Base-by-base conservation (phyloP, 345 rosid species). In the Trapa incisa region DNA sequence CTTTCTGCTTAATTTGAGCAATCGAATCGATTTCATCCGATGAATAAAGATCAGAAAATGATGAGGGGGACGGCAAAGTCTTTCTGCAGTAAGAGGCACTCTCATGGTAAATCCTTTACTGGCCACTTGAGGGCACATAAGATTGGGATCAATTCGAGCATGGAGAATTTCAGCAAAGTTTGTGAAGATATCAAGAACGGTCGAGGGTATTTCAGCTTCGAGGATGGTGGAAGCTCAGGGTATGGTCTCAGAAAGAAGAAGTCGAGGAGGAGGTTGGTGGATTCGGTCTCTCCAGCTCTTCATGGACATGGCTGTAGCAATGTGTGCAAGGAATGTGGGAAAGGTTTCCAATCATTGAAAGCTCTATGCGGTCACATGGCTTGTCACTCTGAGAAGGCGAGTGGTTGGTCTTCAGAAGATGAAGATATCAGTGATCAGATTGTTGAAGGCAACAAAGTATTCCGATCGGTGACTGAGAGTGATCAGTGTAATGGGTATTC, bases 91-190 rank as follows among this genome's bases (percentile, higher is more conserved):
- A 84, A 84, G 77, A 81, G 83, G 66, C 83, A 82, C 72, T 69
- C 76, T 9, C 72, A 86, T 73, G 89, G 89, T 10, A 87, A 87
- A 80, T 85, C 89, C 48, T 70, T 87, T 75, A 89, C 87, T 33
- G 92, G 92, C 67, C 92, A 84, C 76, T 78, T 84, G 87, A 83
- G 87, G 82, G 84, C 89, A 71, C 92, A 84, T 60, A 72, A 78
- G 80, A 68, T 72, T 64, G 68, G 70, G 73, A 68, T 75, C 69
- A 74, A 75, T 72, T 67, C 76, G 53, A 71, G 68, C 66, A 80
- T 74, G 43, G 67, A 67, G n/a, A 71, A 75, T 67, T 75, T 77
- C 13, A 64, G 71, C 37, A 37, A 37, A 43, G 37, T 37, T 67
- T 15, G 42, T 14, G 61, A 41, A 61, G 43, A 41, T 41, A 41